Base-by-base conservation (phyloP, 495 filamentous ascomycete genomes). In the Sordaria brevicollis region DNA sequence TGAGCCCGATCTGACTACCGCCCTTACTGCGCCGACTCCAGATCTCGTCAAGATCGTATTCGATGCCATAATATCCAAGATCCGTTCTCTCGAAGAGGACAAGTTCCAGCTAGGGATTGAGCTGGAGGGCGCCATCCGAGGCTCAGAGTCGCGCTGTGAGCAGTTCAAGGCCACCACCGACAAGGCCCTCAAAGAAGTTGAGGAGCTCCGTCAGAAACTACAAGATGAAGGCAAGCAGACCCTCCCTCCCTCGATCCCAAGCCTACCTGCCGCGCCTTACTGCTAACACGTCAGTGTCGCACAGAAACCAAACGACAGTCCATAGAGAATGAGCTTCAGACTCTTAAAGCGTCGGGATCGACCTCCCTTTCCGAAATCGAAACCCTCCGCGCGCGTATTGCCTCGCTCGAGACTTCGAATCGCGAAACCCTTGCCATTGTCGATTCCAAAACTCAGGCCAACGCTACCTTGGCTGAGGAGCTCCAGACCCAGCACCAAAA, bases 41-140 rank as follows among this genome's bases (percentile, higher is more conserved):
- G 92, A 94, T 3, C 86, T 96, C 17, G 90, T 96, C 66, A 85
- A 84, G 65, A 80, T 84, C 37, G 83, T 97, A 35, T 81, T 97
- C 15, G 79, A 85, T 11, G 85, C 86, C 4, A 86, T 97, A 65
- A 84, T 88, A 29, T 82, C 83, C 35, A 96, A 92, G 80, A 91
- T 92, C 35, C 90, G 87, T 65, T 93, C 97, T 73, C 86, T 87
- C 73, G 93, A 97, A 70, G 89, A 94, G 7, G 90, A 95, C 57
- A 97, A 96, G 79, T 85, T 96, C 57, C 90, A 90, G 67, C 78
- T 91, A 17, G 92, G 93, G 69, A 92, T 98, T n/a, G 95, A 98
- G 81, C 84, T 98, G 10, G 95, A 98, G 78, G 94, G 91, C 80
- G 88, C 90, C 33, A 89, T 96, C 17, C 89, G 92, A 41, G 89